These are phyloP conservation scores for Triglochin maritima DNA, from an alignment of 106 monocot genomes.

Conservation along the genomic window DNA sequence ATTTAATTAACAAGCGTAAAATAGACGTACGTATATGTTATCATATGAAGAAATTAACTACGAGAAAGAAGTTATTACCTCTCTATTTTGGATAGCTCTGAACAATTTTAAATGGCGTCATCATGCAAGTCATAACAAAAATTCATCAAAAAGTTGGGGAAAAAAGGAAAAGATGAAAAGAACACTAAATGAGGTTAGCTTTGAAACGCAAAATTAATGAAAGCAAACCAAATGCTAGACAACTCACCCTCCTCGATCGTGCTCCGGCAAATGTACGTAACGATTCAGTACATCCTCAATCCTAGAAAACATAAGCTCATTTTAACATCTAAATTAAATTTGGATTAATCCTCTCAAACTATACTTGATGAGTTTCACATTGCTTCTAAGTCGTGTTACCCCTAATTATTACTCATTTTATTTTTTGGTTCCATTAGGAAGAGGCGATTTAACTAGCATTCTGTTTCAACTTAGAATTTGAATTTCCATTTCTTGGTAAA, in stretches of 20 bases:
- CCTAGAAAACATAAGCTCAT: not conserved
- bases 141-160: not conserved
- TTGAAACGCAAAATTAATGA: not conserved
- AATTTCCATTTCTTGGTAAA: too few relatives aligned
- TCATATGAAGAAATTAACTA: not conserved
- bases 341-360: too few relatives aligned
- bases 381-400: too few relatives aligned
- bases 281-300: conserved; percentile 18
- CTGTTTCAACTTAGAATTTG: too few relatives aligned
- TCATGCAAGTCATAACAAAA: not conserved
- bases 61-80: conserved; percentile 6
- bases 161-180: not conserved
- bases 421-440: too few relatives aligned
- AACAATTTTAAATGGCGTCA: not conserved
- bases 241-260: conserved; percentile 20
- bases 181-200: too few relatives aligned
- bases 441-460: too few relatives aligned
- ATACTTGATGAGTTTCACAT: too few relatives aligned
- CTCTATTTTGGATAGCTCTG: conserved; percentile 8
- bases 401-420: too few relatives aligned
- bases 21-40: not conserved
- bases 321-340: too few relatives aligned
- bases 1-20: not conserved
- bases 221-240: not conserved
- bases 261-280: conserved; percentile 16